These are phyloP conservation scores for Epipyxis sp. DNA, from an alignment of 108 stramenopile species.

Conservation along the genomic window DNA sequence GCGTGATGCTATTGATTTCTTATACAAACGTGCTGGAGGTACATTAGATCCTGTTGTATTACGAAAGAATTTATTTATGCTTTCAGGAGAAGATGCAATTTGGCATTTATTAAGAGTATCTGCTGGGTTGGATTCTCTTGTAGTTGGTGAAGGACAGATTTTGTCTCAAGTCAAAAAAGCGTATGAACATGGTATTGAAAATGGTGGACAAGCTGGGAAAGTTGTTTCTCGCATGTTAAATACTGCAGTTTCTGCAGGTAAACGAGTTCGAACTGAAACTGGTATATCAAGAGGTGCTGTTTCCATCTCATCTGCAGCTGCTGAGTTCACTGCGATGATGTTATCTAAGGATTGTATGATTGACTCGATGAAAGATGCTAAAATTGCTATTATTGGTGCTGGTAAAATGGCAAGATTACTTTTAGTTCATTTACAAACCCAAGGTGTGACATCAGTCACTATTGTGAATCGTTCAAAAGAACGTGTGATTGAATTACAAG, in stretches of 20 bases:
- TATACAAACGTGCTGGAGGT: constrained; percentile 72
- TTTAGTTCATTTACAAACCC: constrained; percentile 85
- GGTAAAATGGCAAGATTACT: constrained; percentile 96
- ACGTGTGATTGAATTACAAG: constrained; percentile 33
- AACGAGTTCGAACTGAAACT: constrained; percentile 91
- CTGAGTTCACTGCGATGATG: constrained; percentile 71
- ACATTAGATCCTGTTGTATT: constrained; percentile 65
- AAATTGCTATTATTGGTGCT: constrained; percentile 89
- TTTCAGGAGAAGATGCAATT: constrained; percentile 87
- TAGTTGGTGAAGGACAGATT: constrained; percentile 99
- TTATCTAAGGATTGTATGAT: constrained; percentile 70
- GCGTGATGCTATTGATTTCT: constrained; percentile 71
- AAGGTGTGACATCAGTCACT: constrained; percentile 84
- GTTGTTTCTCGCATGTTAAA: constrained; percentile 85
- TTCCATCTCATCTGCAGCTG: constrained; percentile 89
- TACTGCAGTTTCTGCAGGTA: constrained; percentile 90
- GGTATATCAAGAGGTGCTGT: constrained; percentile 86
- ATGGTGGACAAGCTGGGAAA: constrained; percentile 83
- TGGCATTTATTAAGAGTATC: constrained; percentile 95
- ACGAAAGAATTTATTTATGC: constrained; percentile 86
- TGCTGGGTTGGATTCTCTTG: constrained; percentile 91
- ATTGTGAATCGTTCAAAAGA: constrained; percentile 83
- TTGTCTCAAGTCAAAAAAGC: constrained; percentile 85
- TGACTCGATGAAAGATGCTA: constrained; percentile 74
- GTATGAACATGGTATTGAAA: constrained; percentile 71